phyloP scores from a whole-genome alignment of 768 basidiomycete species.

The Suillus variegatus region DNA sequence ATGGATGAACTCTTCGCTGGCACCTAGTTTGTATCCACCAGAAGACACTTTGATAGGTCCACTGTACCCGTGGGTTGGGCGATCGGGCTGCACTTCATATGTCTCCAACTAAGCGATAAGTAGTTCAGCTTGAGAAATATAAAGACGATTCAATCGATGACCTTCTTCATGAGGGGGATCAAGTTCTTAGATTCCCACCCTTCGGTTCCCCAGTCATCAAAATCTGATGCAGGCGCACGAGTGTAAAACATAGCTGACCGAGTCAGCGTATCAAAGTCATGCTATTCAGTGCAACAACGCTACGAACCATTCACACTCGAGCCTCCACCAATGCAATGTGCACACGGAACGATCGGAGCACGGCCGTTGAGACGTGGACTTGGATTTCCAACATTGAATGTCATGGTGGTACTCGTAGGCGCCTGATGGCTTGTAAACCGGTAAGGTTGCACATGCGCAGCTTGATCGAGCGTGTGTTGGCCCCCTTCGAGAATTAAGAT shows the following conservation, averaged over 20 bases:
- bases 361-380: neutral
- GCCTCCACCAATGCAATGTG: neutral
- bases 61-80: neutral
- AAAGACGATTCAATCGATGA: neutral
- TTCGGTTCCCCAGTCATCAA: neutral
- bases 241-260: neutral
- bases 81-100: neutral
- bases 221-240: neutral
- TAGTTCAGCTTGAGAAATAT: neutral
- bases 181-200: neutral
- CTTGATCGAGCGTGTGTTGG: neutral
- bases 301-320: neutral
- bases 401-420: neutral
- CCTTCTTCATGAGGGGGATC: neutral
- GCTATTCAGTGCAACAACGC: neutral
- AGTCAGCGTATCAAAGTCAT: neutral
- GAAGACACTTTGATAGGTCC: neutral
- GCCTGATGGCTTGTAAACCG: neutral
- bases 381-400: neutral
- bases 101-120: neutral
- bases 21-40: neutral
- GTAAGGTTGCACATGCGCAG: neutral
- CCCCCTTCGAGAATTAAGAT: neutral
- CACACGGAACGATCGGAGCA: neutral
- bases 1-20: neutral